phyloP scores from a whole-genome alignment of 352 stramenopile species.

The Pythium aphanidermatum region DNA sequence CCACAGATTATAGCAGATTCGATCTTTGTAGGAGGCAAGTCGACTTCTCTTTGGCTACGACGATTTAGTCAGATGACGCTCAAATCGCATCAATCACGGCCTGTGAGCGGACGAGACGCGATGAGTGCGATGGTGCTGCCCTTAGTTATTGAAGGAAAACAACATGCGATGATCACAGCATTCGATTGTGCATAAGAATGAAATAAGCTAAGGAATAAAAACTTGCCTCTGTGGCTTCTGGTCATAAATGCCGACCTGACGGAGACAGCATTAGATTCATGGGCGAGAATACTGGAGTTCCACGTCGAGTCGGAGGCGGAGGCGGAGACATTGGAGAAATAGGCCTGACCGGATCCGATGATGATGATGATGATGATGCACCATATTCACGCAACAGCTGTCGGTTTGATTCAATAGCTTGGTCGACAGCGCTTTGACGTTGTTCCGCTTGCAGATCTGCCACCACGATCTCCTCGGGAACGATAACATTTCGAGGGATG shows the following conservation, averaged over 20 bases:
- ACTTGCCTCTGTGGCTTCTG: neutral
- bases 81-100: too few relatives aligned
- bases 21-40: slow-evolving; percentile 6
- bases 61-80: neutral
- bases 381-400: slow-evolving; percentile 22
- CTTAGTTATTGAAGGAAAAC: slow-evolving; percentile 36
- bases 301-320: neutral
- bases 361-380: neutral
- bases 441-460: slow-evolving; percentile 1
- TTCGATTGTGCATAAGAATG: slow-evolving; percentile 11
- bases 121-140: slow-evolving; percentile 34
- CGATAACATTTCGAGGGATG: slow-evolving; percentile 2
- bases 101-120: too few relatives aligned
- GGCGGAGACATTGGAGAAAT: too few relatives aligned
- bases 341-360: too few relatives aligned
- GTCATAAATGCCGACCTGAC: neutral
- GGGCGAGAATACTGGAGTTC: neutral
- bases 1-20: neutral
- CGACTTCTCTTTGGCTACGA: slow-evolving; percentile 14
- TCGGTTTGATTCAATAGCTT: slow-evolving; percentile 22
- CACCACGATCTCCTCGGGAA: too few relatives aligned
- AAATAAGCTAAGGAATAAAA: neutral
- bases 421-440: slow-evolving; percentile 1
- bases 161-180: slow-evolving; percentile 27
- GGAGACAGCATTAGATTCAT: neutral